These are phyloP conservation scores for Arthroderma sp. DNA, from an alignment of 2,329 filamentous ascomycete genomes.

Conservation along the genomic window DNA sequence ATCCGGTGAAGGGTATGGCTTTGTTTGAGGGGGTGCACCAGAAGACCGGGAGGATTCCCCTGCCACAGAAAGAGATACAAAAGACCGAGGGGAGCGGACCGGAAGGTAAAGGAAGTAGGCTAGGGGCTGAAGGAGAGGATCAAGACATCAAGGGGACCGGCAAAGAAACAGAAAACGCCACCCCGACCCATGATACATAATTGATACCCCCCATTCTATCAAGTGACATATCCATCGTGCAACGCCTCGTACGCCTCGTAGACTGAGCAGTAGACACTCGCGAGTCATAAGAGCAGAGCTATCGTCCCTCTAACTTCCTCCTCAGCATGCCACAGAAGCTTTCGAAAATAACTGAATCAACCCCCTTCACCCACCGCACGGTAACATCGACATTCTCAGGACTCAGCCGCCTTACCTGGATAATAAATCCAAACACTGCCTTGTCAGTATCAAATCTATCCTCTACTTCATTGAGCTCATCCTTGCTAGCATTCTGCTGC, in stretches of 20 bases:
- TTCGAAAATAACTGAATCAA: constrained; percentile 63
- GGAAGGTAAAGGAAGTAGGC: neutral
- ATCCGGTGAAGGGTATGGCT: constrained; percentile 6
- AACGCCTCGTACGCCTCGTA: neutral
- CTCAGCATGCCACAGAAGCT: constrained; percentile 77
- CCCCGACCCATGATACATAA: too few relatives aligned
- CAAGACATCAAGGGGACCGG: too few relatives aligned
- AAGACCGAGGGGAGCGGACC: neutral
- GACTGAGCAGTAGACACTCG: neutral
- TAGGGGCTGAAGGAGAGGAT: neutral
- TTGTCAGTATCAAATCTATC: constrained; percentile 23
- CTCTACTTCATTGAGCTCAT: constrained; percentile 19
- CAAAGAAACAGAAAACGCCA: too few relatives aligned
- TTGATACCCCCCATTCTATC: neutral
- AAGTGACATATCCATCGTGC: neutral
- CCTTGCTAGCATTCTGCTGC: constrained; percentile 14
- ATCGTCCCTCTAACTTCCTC: constrained; percentile 32
- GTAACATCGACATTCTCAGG: constrained; percentile 34
- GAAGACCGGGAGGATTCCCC: constrained; percentile 3
- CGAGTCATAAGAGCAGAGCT: neutral
- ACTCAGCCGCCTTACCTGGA: constrained; percentile 8
- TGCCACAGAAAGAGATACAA: neutral
- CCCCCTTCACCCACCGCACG: constrained; percentile 64
- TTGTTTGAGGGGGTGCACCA: constrained; percentile 14
- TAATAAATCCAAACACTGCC: constrained; percentile 44